Conservation (phyloP, 2,329 filamentous ascomycete genomes). For the Diaporthe citriasiana region DNA sequence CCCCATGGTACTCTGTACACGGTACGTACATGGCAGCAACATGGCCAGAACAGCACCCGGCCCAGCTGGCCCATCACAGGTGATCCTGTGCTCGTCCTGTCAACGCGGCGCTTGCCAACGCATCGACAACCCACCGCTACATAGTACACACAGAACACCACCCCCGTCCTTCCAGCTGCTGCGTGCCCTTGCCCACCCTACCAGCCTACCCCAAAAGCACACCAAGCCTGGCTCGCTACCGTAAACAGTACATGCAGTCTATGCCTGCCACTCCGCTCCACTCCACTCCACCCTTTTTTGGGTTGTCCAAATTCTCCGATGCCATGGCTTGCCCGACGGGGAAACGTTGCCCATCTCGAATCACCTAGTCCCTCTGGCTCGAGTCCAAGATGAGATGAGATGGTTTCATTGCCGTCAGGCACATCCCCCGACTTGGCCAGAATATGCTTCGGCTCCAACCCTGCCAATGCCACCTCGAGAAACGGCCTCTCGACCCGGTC, state of each 20-base stretch:
- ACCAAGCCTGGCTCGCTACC: background rate
- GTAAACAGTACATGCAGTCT: background rate
- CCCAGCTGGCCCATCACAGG: conserved; percentile 23
- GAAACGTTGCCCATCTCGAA: conserved; percentile 26
- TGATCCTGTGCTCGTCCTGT: conserved; percentile 27
- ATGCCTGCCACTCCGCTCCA: conserved; percentile 23
- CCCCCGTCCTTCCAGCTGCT: background rate
- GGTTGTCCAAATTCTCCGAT: conserved; percentile 29
- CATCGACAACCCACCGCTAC: conserved; percentile 32
- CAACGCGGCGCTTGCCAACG: conserved; percentile 37
- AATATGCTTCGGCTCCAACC: conserved; percentile 21
- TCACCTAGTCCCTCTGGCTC: conserved; percentile 7
- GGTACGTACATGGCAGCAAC: background rate
- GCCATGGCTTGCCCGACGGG: conserved; percentile 32
- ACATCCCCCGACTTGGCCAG: conserved; percentile 25
- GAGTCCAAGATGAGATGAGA: conserved; percentile 28
- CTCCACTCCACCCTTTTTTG: conserved; percentile 29
- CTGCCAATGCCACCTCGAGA: conserved; percentile 19
- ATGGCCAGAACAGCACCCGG: background rate
- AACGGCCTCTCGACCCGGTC: conserved; percentile 3
- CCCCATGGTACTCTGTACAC: background rate
- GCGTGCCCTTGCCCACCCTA: background rate
- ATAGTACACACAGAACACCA: background rate
- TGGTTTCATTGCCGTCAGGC: conserved; percentile 32
- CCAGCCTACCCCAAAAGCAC: background rate